Percentiles rank a stretch among this genome's conserved stretches.
phyloP scores from a whole-genome alignment of 495 filamentous ascomycete genomes.

The Neurospora africana region DNA sequence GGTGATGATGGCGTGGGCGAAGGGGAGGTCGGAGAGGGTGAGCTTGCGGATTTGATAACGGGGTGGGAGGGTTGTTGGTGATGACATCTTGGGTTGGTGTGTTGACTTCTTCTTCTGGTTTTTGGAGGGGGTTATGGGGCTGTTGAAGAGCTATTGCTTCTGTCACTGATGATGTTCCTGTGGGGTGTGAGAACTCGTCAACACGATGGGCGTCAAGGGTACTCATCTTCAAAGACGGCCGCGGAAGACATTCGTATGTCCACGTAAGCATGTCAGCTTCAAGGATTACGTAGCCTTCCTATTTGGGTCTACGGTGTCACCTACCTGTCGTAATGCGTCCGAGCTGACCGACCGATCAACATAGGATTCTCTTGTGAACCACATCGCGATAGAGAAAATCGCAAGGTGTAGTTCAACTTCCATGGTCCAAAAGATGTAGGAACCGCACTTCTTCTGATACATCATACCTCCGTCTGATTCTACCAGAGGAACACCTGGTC shows the following conservation, averaged over 20 bases:
- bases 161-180: too few relatives aligned
- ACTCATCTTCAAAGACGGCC: background rate
- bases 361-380: background rate
- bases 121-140: background rate
- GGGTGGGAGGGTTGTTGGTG: background rate
- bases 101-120: background rate
- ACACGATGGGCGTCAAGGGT: background rate
- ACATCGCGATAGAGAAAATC: background rate
- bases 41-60: constrained; percentile 29
- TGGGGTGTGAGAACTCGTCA: background rate
- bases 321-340: background rate
- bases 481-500: background rate
- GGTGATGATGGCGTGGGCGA: constrained; percentile 26
- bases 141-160: background rate
- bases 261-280: background rate
- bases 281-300: background rate
- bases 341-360: background rate
- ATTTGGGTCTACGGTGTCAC: background rate
- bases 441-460: background rate
- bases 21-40: constrained; percentile 23
- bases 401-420: background rate
- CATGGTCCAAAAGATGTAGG: background rate
- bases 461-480: background rate
- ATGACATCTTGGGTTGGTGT: background rate
- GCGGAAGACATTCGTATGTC: background rate